A percentile compares a stretch with the other conserved stretches of the same genome.
phyloP scores from a whole-genome alignment of 2,329 filamentous ascomycete species.

The Trichoderma koningiopsis region DNA sequence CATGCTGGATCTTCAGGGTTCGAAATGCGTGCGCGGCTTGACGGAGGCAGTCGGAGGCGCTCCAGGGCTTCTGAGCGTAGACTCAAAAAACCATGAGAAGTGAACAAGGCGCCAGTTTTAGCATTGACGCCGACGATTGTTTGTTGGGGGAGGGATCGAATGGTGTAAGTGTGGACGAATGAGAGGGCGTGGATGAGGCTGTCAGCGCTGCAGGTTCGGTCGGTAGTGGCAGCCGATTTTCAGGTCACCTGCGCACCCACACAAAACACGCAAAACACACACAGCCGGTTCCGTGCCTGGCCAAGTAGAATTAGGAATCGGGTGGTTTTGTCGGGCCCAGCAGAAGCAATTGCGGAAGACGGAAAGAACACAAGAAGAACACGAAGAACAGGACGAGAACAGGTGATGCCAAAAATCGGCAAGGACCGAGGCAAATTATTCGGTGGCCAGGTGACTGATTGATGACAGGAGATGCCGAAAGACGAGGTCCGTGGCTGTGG shows the following conservation, averaged over 20 bases:
- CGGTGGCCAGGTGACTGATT: constrained; percentile 9
- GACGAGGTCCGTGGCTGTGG: constrained; percentile 16
- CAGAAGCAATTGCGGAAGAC: constrained; percentile 5
- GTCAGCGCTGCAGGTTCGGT: constrained; percentile 24
- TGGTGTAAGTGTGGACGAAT: constrained; percentile 26
- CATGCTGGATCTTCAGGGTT: constrained; percentile 43
- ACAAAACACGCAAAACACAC: constrained; percentile 22
- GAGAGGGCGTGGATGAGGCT: constrained; percentile 17
- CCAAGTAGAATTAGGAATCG: constrained; percentile 11
- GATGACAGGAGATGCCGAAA: constrained; percentile 24
- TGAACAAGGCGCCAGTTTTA: background rate
- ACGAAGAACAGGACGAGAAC: background rate
- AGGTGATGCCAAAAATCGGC: background rate
- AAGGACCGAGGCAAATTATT: constrained; percentile 17
- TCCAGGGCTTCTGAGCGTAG: background rate
- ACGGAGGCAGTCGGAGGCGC: constrained; percentile 9
- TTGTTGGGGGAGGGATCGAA: constrained; percentile 5
- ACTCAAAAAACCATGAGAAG: constrained; percentile 22
- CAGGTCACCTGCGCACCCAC: constrained; percentile 26
- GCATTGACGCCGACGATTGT: background rate
- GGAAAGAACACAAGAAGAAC: background rate
- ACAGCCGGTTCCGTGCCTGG: constrained; percentile 6
- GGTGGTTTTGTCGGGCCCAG: background rate
- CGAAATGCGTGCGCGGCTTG: constrained; percentile 18
- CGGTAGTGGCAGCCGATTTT: constrained; percentile 24